Base-by-base conservation (phyloP, 176 grass and related monocot genomes). In the Avena sativa region DNA sequence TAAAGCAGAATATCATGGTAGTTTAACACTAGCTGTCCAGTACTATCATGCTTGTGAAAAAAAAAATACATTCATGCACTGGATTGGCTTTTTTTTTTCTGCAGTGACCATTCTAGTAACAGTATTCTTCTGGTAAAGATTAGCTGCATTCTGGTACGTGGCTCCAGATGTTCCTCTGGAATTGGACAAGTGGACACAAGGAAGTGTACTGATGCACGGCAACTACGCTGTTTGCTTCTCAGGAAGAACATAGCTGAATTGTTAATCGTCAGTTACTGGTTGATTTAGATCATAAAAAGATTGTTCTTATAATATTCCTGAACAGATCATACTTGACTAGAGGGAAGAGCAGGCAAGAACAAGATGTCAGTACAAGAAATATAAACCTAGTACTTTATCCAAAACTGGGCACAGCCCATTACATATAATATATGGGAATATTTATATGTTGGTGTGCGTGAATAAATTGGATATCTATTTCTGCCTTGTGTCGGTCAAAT, bases 381-480 rank as follows among this genome's bases (percentile, higher is more conserved):
- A 17, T 7, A 74, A 68, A 75, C 17, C 16, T 77, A 68, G 69
- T 32, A 50, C 38, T 72, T 55, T 57, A 26, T 55, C 9, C 5
- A 16, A 83, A 82, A 71, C 71, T 50, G 43, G 26, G 70, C 46
- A 83, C 46, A 83, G n/a, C 1, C 3, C 14, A 62, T 86, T 83
- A 30, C 63, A 55, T 47, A 83, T 64, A 72, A 47, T 55, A 64
- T 36, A 56, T 53, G 20, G 8, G 51, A 90, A 77, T 89, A 82
- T 78, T 78, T 51, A 52, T 9, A 26, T 55, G 23, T 64, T 78
- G 26, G 20, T 59, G 26, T 46, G 21, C 67, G 58, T 75, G 36
- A 64, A 70, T 69, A 69, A 79, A 90, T 15, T 84, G 85, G 47
- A 58, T 72, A 67, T 64, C 23, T 79, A 9, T 57, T 87, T 32